phyloP scores from a whole-genome alignment of 352 stramenopile species.

The Phytophthora syringae region DNA sequence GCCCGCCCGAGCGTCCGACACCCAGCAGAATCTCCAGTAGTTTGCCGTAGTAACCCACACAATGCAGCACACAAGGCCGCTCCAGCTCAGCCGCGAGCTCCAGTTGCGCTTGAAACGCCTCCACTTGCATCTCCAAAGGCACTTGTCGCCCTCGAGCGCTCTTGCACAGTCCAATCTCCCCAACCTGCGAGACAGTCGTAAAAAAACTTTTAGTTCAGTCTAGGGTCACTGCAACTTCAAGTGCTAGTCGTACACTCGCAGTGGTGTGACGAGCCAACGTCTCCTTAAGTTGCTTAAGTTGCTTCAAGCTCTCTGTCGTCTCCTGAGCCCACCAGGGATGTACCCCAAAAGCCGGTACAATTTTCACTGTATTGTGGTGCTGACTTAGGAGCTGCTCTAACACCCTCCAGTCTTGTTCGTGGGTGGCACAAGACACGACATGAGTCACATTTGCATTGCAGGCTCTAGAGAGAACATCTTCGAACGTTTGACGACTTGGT shows the following conservation, averaged over 20 bases:
- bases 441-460: constrained; percentile 47
- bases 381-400: constrained; percentile 51
- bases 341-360: constrained; percentile 70
- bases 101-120: constrained; percentile 60
- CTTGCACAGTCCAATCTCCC: constrained; percentile 85
- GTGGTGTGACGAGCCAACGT: constrained; percentile 46
- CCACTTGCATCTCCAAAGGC: constrained; percentile 49
- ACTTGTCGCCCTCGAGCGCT: constrained; percentile 58
- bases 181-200: constrained; percentile 47
- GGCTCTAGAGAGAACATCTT: constrained; percentile 48
- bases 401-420: constrained; percentile 61
- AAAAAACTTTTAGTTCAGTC: constrained; percentile 1
- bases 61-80: constrained; percentile 74
- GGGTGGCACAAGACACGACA: constrained; percentile 67
- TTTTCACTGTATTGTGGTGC: constrained; percentile 17
- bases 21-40: constrained; percentile 60
- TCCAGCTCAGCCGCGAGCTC: constrained; percentile 53
- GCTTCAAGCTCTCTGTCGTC: constrained; percentile 34
- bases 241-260: constrained; percentile 51
- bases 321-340: constrained; percentile 78
- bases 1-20: constrained; percentile 6
- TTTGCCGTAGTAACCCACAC: constrained; percentile 74
- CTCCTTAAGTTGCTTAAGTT: constrained; percentile 42
- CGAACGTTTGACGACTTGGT: constrained; percentile 26
- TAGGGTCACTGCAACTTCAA: constrained; percentile 33